Evolutionary conservation across 495 filamentous ascomycete genomes (phyloP), one percentile per base, ranked within the genome.

Genomic region (Annulohypoxylon moriforme): DNA sequence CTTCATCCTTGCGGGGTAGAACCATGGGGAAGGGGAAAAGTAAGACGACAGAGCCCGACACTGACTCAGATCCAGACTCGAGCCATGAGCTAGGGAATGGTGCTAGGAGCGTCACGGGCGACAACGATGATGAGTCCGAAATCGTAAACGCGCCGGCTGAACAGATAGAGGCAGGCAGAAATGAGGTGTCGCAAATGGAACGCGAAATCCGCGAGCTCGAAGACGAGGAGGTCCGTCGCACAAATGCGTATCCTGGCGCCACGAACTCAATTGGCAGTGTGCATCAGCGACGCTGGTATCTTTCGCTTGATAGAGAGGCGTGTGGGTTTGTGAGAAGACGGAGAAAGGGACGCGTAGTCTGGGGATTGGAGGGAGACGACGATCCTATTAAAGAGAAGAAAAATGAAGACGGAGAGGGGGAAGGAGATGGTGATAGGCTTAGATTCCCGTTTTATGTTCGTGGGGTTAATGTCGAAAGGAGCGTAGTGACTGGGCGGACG

Each of bases 221-320:
- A 56, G 80, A 84, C 62, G 69, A 81, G n/a, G 62, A 83, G 20
- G 88, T 89, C 27, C 86, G 87, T n/a, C 69, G 75, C 3, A 86
- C 85, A 10, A 92, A 92, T 64, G 87, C 90, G 16, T 92, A 92
- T 75, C 77, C 86, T 0, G 88, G 90, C 20, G 87, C 90, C 0
- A 81, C 53, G 0, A 91, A 92, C 72, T 85, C 79, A 11, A 88
- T 91, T 36, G 85, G 83, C 3, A 91, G 89, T 9, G 81, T 91
- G 18, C 86, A 92, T 69, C 88, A 91, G 73, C 84, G 90, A 1
- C 78, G 81, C 3, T 92, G 90, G 90, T 89, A 85, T 62, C 74
- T 91, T 16, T 83, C 82, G 24, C 75, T 91, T 13, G 89, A 91
- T 57, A 80, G 85, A 1, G 67, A 65, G 4, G 81, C 80, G 5